Conservation (phyloP, 2,329 filamentous ascomycete species). For the Bipolaris oryzae region DNA sequence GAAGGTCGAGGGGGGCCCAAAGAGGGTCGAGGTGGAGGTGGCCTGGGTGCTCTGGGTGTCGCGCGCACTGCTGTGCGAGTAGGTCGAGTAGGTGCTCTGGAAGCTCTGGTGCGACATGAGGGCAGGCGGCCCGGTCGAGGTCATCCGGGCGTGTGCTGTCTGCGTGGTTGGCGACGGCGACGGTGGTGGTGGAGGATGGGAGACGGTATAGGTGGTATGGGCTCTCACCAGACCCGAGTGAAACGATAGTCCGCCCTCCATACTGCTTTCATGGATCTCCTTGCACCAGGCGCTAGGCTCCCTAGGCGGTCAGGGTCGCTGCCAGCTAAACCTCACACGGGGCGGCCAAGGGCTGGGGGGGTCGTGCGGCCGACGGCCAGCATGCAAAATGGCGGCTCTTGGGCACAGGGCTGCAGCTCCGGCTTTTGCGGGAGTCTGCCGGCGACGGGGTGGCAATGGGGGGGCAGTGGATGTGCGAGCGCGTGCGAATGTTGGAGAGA, state of each 20-base stretch:
- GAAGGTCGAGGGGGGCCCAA: constrained; percentile 42
- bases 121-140: constrained; percentile 45
- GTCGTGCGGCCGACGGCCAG: not conserved
- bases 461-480: not conserved
- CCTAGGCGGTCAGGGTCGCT: constrained; percentile 16
- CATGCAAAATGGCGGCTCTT: constrained; percentile 4
- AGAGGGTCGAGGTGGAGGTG: constrained; percentile 54
- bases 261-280: constrained; percentile 42
- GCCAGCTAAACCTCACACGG: constrained; percentile 11
- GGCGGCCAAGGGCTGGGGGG: not conserved
- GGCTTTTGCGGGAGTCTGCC: not conserved
- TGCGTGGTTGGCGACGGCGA: constrained; percentile 30
- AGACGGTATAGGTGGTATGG: constrained; percentile 24
- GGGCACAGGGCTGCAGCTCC: constrained; percentile 8
- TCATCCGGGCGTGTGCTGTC: constrained; percentile 41
- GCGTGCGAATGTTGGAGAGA: constrained; percentile 6
- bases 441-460: not conserved
- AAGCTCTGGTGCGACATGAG: constrained; percentile 54
- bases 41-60: constrained; percentile 56
- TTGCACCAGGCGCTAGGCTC: constrained; percentile 16
- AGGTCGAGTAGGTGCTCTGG: constrained; percentile 56
- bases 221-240: constrained; percentile 26
- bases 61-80: constrained; percentile 54
- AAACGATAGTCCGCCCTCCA: constrained; percentile 40
- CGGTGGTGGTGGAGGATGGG: constrained; percentile 27